Conservation (phyloP, 2,329 filamentous ascomycete species). For the Tympanopsis confertula region DNA sequence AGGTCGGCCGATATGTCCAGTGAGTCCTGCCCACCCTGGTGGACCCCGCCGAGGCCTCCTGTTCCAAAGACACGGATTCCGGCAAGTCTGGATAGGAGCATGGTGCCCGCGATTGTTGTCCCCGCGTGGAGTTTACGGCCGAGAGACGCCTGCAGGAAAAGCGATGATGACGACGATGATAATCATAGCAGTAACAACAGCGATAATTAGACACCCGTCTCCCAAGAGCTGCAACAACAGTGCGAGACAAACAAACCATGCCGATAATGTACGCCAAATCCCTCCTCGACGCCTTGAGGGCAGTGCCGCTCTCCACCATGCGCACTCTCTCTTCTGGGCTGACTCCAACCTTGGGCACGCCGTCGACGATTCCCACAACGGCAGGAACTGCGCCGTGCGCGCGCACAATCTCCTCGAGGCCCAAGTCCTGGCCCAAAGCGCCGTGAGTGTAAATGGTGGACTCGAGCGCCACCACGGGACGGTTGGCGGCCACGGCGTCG, state of each 20-base stretch:
- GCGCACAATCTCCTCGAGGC: slow-evolving; percentile 73
- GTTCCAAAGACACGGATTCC: slow-evolving; percentile 91
- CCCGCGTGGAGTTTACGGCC: slow-evolving; percentile 70
- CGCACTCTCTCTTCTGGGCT: slow-evolving; percentile 58
- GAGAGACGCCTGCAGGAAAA: slow-evolving; percentile 37
- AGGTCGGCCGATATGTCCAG: slow-evolving; percentile 94
- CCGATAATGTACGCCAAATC: slow-evolving; percentile 77
- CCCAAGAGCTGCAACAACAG: slow-evolving; percentile 2
- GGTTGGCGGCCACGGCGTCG: slow-evolving; percentile 61
- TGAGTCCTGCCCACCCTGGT: slow-evolving; percentile 72
- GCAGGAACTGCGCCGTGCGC: slow-evolving; percentile 74
- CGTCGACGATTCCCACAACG: slow-evolving; percentile 78
- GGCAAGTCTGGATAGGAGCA: slow-evolving; percentile 74
- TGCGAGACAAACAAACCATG: slow-evolving; percentile 38
- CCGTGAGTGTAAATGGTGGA: slow-evolving; percentile 97
- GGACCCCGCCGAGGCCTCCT: slow-evolving; percentile 86
- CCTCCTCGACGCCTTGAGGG: slow-evolving; percentile 74
- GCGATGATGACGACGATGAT: not conserved
- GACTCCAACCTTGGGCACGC: slow-evolving; percentile 72
- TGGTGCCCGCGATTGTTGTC: slow-evolving; percentile 87
- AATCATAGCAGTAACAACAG: slow-evolving; percentile 1
- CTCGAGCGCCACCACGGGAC: slow-evolving; percentile 84
- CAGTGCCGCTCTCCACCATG: slow-evolving; percentile 58
- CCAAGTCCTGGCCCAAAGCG: slow-evolving; percentile 58
- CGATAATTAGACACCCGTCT: not conserved